Conservation (phyloP, 228 moss, liverwort and hornwort species). For the Sphagnum fallax region DNA sequence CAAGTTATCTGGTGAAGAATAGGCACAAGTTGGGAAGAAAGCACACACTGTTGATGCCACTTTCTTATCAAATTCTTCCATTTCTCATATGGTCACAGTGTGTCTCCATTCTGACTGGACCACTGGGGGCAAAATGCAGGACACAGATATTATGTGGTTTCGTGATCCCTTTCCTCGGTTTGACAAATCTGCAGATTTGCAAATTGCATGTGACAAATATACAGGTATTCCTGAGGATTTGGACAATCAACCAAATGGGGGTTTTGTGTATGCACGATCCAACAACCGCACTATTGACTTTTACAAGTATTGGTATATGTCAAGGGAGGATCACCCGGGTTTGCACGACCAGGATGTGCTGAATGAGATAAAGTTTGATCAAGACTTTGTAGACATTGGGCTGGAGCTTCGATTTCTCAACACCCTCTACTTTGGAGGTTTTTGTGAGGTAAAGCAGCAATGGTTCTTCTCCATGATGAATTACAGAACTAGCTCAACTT, state of each 20-base stretch:
- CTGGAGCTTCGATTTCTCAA: conserved; percentile 46
- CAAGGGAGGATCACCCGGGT: conserved; percentile 51
- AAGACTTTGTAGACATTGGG: conserved; percentile 19
- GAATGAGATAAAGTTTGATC: conserved; percentile 38
- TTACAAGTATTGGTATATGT: conserved; percentile 81
- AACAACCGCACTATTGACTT: conserved; percentile 71
- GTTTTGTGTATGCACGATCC: conserved; percentile 84
- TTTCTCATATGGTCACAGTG: too few relatives aligned
- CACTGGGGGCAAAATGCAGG: conserved; percentile 27
- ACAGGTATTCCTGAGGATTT: conserved; percentile 65
- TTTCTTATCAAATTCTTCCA: too few relatives aligned
- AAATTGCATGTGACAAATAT: conserved; percentile 88
- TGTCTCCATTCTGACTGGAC: background rate
- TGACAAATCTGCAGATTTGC: conserved; percentile 70
- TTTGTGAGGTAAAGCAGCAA: conserved; percentile 28
- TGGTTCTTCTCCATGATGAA: background rate
- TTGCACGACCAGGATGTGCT: conserved; percentile 90
- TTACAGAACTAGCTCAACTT: too few relatives aligned
- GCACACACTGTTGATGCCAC: too few relatives aligned
- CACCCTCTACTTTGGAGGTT: conserved; percentile 49
- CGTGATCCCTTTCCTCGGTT: conserved; percentile 79
- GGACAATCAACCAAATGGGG: conserved; percentile 77
- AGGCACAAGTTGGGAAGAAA: too few relatives aligned
- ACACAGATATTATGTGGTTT: conserved; percentile 99
- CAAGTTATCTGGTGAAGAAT: too few relatives aligned